phyloP scores from a whole-genome alignment of 2,329 filamentous ascomycete species.

The Pseudocercospora crystallina region DNA sequence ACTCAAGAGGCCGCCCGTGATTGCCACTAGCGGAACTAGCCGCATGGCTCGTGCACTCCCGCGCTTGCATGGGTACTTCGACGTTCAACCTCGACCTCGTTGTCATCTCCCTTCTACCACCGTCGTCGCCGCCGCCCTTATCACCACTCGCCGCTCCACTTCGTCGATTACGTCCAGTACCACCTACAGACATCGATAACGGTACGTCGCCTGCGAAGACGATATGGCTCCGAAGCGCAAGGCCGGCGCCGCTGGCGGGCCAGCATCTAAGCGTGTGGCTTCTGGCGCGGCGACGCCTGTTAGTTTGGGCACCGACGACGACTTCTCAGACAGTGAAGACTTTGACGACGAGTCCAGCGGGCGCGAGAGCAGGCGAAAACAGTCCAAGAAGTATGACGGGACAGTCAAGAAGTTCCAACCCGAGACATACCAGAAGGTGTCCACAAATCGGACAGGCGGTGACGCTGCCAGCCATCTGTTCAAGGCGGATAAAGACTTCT shows the following conservation, averaged over 20 bases:
- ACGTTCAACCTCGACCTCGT: too few species aligned
- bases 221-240: slow-evolving; percentile 41
- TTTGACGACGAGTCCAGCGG: slow-evolving; percentile 34
- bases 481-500: slow-evolving; percentile 71
- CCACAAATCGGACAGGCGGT: slow-evolving; percentile 33
- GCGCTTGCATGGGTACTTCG: too few species aligned
- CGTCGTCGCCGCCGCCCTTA: too few species aligned
- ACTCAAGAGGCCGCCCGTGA: too few species aligned
- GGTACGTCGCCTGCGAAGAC: too few species aligned
- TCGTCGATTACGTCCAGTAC: too few species aligned
- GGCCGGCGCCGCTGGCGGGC: slow-evolving; percentile 35
- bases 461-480: slow-evolving; percentile 59
- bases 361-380: slow-evolving; percentile 20
- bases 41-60: too few species aligned
- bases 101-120: too few species aligned
- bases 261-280: slow-evolving; percentile 39
- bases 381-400: slow-evolving; percentile 40
- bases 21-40: too few species aligned
- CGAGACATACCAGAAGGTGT: slow-evolving; percentile 47
- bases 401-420: slow-evolving; percentile 57
- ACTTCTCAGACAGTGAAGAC: slow-evolving; percentile 51
- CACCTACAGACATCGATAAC: too few species aligned
- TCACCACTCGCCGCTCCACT: too few species aligned
- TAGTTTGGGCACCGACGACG: slow-evolving; percentile 56
- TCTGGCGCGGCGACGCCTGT: slow-evolving; percentile 44